These are phyloP conservation scores for Ascocoryne sarcoides DNA, from an alignment of 2,329 filamentous ascomycete genomes.

Conservation along the genomic window DNA sequence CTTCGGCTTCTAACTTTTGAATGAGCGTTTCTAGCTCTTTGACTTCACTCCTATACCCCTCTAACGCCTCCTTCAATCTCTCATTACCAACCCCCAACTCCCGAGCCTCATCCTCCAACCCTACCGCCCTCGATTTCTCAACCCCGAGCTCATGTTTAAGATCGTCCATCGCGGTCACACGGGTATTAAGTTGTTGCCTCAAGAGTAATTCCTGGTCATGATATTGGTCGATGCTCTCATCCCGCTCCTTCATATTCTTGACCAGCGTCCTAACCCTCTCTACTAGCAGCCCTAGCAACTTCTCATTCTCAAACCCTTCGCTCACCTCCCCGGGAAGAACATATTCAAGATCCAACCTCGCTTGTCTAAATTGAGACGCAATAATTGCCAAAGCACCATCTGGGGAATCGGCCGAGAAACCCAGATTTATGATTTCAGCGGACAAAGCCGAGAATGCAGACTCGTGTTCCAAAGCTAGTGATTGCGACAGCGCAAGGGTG, in stretches of 20 bases:
- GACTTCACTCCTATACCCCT: conserved; percentile 45
- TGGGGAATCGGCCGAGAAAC: conserved; percentile 43
- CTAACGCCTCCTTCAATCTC: conserved; percentile 42
- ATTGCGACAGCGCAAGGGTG: conserved; percentile 25
- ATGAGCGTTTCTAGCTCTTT: conserved; percentile 44
- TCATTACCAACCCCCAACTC: conserved; percentile 38
- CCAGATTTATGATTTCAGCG: conserved; percentile 38
- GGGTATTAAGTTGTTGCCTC: conserved; percentile 45
- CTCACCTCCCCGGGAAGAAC: conserved; percentile 49
- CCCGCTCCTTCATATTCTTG: conserved; percentile 37
- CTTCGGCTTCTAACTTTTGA: conserved; percentile 37
- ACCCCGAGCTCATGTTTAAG: conserved; percentile 35
- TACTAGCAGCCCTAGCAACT: conserved; percentile 48
- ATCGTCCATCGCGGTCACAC: conserved; percentile 42
- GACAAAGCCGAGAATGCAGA: conserved; percentile 42
- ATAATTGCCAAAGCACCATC: conserved; percentile 35
- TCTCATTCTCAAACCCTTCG: conserved; percentile 38
- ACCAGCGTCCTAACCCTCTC: conserved; percentile 41
- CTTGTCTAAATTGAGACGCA: conserved; percentile 42
- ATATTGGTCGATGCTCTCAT: conserved; percentile 51
- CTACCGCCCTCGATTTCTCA: conserved; percentile 10
- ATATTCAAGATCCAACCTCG: conserved; percentile 53
- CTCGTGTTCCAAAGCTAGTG: conserved; percentile 25
- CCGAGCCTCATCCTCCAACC: conserved; percentile 17
- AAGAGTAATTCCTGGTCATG: conserved; percentile 47